A percentile compares a stretch with the other conserved stretches of the same genome.
phyloP scores from a whole-genome alignment of 164 flowering plant species.

The Vitis rotundifolia region DNA sequence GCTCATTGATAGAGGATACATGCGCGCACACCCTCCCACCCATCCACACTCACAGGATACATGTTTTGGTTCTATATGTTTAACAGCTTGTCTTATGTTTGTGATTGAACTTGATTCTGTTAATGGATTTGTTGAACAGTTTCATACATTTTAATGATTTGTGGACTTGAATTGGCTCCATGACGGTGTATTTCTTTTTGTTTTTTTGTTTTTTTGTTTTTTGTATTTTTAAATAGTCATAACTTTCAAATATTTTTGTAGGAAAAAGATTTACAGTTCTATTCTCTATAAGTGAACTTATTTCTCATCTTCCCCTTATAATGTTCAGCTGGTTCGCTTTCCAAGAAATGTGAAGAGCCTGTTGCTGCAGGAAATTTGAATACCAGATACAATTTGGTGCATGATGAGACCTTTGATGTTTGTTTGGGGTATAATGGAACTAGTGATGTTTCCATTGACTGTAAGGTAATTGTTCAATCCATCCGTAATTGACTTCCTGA shows the following conservation, averaged over 20 bases:
- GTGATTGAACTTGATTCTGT: background rate
- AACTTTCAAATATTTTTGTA: background rate
- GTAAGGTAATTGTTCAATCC: constrained; percentile 42
- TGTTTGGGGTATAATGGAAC: constrained; percentile 30
- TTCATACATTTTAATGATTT: background rate
- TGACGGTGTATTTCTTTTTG: background rate
- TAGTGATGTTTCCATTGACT: constrained; percentile 25
- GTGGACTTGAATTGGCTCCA: background rate
- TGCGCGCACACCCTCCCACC: no score
- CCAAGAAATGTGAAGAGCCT: constrained; percentile 37
- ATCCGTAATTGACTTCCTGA: background rate
- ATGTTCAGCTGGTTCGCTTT: constrained; percentile 38
- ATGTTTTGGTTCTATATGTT: no score
- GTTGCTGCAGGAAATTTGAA: constrained; percentile 32
- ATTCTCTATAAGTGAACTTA: background rate
- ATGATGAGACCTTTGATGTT: constrained; percentile 32
- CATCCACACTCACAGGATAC: no score
- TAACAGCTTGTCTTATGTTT: no score
- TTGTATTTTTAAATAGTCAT: background rate
- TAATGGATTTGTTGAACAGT: background rate
- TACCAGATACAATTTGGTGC: constrained; percentile 27
- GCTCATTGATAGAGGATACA: no score
- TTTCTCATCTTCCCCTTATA: constrained; percentile 3
- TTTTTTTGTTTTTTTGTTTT: background rate
- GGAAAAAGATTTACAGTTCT: background rate